Conservation (phyloP, 2,329 filamentous ascomycete species). For the Sporothrix inflata region DNA sequence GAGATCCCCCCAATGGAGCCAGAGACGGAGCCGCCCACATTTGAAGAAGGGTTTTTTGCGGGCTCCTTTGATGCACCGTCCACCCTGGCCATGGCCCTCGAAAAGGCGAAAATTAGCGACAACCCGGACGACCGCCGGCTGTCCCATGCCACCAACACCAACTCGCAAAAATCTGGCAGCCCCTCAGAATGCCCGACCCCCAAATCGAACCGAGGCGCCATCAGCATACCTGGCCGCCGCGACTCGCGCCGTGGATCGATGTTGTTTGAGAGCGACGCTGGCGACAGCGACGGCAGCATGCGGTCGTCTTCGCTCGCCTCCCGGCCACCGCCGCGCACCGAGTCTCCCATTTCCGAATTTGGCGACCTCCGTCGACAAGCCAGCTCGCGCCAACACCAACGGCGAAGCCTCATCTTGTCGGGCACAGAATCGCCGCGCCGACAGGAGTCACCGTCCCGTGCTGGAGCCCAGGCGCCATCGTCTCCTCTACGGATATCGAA, state of each 20-base stretch:
- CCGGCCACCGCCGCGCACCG: conserved; percentile 69
- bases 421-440: conserved; percentile 70
- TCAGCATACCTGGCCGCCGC: conserved; percentile 61
- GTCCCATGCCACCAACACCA: conserved; percentile 65
- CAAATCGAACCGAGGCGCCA: conserved; percentile 71
- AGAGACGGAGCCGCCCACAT: conserved; percentile 43
- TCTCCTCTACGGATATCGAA: conserved; percentile 87
- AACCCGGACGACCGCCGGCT: conserved; percentile 46
- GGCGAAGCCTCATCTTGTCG: conserved; percentile 82
- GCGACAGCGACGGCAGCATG: conserved; percentile 86
- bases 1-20: conserved; percentile 33
- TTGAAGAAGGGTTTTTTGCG: conserved; percentile 60
- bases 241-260: conserved; percentile 77
- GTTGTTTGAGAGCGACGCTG: conserved; percentile 79
- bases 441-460: conserved; percentile 84
- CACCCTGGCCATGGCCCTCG: conserved; percentile 59
- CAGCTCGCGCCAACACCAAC: conserved; percentile 80
- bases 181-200: conserved; percentile 90
- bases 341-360: conserved; percentile 89
- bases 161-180: conserved; percentile 84
- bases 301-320: conserved; percentile 78
- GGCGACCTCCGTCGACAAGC: conserved; percentile 74
- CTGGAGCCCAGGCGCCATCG: conserved; percentile 64
- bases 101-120: conserved; percentile 48
- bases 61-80: conserved; percentile 63